phyloP scores from a whole-genome alignment of 75 land plant genomes.

The Pseudotsuga menziesii region DNA sequence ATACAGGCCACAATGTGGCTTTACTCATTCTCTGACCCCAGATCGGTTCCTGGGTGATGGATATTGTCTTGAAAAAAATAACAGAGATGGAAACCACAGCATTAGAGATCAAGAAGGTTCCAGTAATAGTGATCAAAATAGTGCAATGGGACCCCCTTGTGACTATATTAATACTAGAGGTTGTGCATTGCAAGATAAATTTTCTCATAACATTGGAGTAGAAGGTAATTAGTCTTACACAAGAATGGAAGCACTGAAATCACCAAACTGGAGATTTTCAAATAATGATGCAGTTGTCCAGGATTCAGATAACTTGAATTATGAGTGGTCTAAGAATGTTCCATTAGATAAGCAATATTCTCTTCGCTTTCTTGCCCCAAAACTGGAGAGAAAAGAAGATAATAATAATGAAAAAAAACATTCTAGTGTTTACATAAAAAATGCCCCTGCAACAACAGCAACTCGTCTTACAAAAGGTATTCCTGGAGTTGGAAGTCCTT shows the following conservation, averaged over 20 bases:
- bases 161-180: conserved; percentile 10
- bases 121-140: conserved; percentile 6
- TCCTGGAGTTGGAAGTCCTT: conserved; percentile 4
- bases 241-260: background rate
- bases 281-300: background rate
- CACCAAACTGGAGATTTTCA: background rate
- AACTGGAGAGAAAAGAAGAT: background rate
- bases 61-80: conserved; percentile 15
- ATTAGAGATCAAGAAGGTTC: conserved; percentile 10
- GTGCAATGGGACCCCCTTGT: conserved; percentile 3
- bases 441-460: conserved; percentile 7
- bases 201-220: conserved; percentile 5
- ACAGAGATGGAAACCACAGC: conserved; percentile 14
- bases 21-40: conserved; percentile 9
- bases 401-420: background rate
- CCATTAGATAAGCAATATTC: background rate
- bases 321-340: background rate
- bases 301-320: conserved; percentile 1
- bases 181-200: conserved; percentile 2
- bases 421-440: background rate
- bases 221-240: background rate
- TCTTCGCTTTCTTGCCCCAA: background rate
- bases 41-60: conserved; percentile 2
- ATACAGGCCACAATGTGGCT: conserved; percentile 22
- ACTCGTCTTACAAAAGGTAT: conserved; percentile 10